These are phyloP conservation scores for Tolypocladium nubicola DNA, from an alignment of 2,329 filamentous ascomycete species.

Conservation along the genomic window DNA sequence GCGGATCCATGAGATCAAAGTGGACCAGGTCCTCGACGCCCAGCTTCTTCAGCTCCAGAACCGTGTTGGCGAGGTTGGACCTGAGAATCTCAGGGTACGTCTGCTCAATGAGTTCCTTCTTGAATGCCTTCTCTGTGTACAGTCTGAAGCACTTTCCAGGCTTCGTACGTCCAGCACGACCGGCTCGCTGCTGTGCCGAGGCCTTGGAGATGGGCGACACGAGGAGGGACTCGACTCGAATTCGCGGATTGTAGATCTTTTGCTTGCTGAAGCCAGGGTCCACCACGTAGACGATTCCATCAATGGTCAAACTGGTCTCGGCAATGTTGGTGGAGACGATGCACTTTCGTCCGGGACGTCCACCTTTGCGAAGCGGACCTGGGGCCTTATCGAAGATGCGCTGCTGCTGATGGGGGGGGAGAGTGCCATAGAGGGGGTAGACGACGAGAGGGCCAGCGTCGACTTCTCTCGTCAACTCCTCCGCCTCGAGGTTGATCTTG, in stretches of 20 bases:
- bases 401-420: conserved; percentile 89
- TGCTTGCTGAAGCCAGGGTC: conserved; percentile 99
- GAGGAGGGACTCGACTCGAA: conserved; percentile 91
- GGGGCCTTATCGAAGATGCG: conserved; percentile 90
- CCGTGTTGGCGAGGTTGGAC: conserved; percentile 89
- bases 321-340: conserved; percentile 97
- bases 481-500: conserved; percentile 82
- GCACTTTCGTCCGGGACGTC: conserved; percentile 81
- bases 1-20: conserved; percentile 98
- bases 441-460: conserved; percentile 83
- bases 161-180: conserved; percentile 97
- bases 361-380: conserved; percentile 58
- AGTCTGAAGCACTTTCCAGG: conserved; percentile 97
- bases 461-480: conserved; percentile 85
- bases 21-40: conserved; percentile 93
- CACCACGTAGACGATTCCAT: conserved; percentile 98
- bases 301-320: conserved; percentile 93
- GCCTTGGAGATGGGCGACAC: conserved; percentile 97
- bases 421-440: conserved; percentile 87
- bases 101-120: conserved; percentile 95
- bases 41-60: conserved; percentile 93
- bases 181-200: conserved; percentile 91
- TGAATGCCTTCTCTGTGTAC: conserved; percentile 92
- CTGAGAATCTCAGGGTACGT: conserved; percentile 93
- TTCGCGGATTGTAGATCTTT: conserved; percentile 96